Conservation (phyloP, 352 stramenopile species). For the Pythium coloratum region DNA sequence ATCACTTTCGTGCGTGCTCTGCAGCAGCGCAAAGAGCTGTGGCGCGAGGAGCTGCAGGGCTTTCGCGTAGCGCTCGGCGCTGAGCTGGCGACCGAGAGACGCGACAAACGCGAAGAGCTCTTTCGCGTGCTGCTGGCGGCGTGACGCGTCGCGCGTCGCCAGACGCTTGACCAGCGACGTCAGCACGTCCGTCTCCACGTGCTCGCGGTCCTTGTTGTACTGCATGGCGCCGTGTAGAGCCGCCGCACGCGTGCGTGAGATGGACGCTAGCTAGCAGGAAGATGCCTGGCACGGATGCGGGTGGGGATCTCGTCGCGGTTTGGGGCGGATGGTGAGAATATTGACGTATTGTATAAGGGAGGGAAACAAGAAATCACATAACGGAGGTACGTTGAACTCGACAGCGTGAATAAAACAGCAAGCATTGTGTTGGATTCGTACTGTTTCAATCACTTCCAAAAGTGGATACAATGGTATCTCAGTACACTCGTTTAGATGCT, state of each 20-base stretch:
- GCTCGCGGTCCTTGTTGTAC: slow-evolving; percentile 60
- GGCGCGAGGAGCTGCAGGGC: slow-evolving; percentile 72
- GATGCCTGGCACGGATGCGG: neutral
- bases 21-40: slow-evolving; percentile 70
- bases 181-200: slow-evolving; percentile 54
- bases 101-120: slow-evolving; percentile 69
- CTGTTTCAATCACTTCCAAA: neutral
- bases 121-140: slow-evolving; percentile 41
- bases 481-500: no score
- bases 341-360: neutral
- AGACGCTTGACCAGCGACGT: slow-evolving; percentile 64
- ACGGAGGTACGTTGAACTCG: neutral
- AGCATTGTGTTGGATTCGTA: neutral
- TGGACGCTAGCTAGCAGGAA: no score
- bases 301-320: neutral
- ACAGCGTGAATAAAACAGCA: neutral
- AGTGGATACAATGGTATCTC: no score
- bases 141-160: slow-evolving; percentile 38
- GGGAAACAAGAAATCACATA: neutral
- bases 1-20: slow-evolving; percentile 59
- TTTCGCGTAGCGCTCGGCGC: slow-evolving; percentile 79
- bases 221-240: slow-evolving; percentile 14
- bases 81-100: slow-evolving; percentile 68
- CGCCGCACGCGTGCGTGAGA: neutral
- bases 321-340: neutral